These are phyloP conservation scores for Sicyos baderoa DNA, from an alignment of 306 rosid genomes.

Conservation along the genomic window DNA sequence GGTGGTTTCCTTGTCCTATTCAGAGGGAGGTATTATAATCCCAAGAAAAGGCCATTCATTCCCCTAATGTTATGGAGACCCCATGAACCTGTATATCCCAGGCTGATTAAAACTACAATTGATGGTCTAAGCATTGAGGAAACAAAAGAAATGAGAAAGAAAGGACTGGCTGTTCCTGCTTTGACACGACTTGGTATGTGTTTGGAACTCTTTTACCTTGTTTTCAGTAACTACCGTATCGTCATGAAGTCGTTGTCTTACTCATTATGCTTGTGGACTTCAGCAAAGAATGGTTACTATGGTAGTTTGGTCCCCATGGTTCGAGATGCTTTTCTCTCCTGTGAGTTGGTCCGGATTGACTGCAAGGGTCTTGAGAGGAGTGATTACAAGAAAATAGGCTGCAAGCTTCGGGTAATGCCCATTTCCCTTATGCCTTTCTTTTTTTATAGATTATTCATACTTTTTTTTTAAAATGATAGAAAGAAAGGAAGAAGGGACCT, in stretches of 20 bases:
- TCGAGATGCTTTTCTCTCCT: constrained; percentile 70
- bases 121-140: constrained; percentile 75
- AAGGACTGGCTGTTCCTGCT: constrained; percentile 66
- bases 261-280: constrained; percentile 21
- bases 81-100: constrained; percentile 80
- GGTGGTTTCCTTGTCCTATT: constrained; percentile 70
- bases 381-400: constrained; percentile 94
- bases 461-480: neutral
- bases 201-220: neutral
- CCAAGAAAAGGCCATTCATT: constrained; percentile 59
- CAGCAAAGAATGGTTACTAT: constrained; percentile 87
- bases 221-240: neutral
- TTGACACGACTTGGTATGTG: constrained; percentile 72
- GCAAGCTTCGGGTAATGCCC: constrained; percentile 68
- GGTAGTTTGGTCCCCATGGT: constrained; percentile 78
- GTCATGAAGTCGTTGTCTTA: constrained; percentile 18
- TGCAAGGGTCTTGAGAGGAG: constrained; percentile 77
- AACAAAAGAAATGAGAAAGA: constrained; percentile 85
- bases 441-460: neutral
- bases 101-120: constrained; percentile 75
- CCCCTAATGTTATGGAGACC: constrained; percentile 97
- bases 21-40: constrained; percentile 77
- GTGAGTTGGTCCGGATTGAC: constrained; percentile 76
- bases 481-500: neutral
- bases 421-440: neutral